phyloP scores from a whole-genome alignment of 331 rosid genomes.

The Malus hybrid region DNA sequence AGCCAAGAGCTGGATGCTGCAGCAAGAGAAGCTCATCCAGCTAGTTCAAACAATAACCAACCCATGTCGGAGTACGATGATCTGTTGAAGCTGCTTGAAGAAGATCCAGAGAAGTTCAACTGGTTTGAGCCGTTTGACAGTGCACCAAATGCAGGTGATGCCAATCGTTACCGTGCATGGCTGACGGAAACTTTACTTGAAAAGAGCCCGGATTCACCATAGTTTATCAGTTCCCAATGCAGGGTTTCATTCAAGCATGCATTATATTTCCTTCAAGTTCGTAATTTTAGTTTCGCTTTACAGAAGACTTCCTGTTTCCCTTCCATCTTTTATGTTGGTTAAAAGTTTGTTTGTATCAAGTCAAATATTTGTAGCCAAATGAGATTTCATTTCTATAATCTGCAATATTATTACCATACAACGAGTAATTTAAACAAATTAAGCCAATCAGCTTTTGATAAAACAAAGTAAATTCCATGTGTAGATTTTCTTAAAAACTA shows the following conservation, averaged over 20 bases:
- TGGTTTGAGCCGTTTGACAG: background rate
- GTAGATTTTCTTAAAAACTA: background rate
- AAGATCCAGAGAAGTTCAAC: background rate
- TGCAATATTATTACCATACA: background rate
- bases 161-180: slow-evolving; percentile 15
- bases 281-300: too few relatives aligned
- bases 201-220: background rate
- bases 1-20: background rate
- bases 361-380: background rate
- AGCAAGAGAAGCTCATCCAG: background rate
- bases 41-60: slow-evolving; percentile 4
- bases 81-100: slow-evolving; percentile 24
- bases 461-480: background rate
- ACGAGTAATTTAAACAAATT: background rate
- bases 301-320: too few relatives aligned
- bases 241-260: background rate
- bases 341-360: background rate
- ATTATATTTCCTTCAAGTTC: too few relatives aligned
- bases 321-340: background rate
- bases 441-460: background rate
- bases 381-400: background rate
- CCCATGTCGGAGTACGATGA: slow-evolving; percentile 8
- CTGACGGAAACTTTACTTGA: background rate
- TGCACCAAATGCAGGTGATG: slow-evolving; percentile 12
- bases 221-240: background rate